Evolutionary conservation across 192 early-diverging fungal genomes (phyloP), one percentile per base, ranked within the genome.

Genomic region (Lobosporangium transversale): DNA sequence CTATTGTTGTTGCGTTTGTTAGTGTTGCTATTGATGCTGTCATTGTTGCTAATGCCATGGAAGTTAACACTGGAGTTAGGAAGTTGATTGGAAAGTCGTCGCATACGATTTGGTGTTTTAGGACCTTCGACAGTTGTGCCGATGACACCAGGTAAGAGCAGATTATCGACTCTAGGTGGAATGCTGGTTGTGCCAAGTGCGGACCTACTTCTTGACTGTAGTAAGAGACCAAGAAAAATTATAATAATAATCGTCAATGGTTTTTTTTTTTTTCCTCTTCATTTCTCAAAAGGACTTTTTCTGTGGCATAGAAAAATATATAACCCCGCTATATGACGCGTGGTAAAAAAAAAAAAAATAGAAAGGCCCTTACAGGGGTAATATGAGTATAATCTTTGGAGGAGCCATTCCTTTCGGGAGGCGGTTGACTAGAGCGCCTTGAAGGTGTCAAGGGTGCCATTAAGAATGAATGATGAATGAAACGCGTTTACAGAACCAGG

Each of bases 91-190:
- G 14, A 11, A 31, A 23, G 21, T 32, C 56, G 35, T 8, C 58
- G 44, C 10, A 54, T 40, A 15, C 63, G 63, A 4, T 45, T 17
- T 15, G 71, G 63, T 2, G 71, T 75, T 32, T 65, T 75, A 29
- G 63, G 71, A n/a, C 70, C 63, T 61, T 75, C 62, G 36, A 66
- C 63, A 2, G 70, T 74, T 20, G 70, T 36, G 12, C 70, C 70
- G 10, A 74, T 63, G 40, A 74, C 70, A 7, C 70, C 61, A 30
- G 70, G 70, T 7, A 74, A 42, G 15, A 74, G 48, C 23, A 74
- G 31, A 40, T 45, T 63, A 30, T 74, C 70, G 37, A 61, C 58
- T 29, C 45, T 59, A 37, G 40, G 48, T 4, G 23, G 29, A 30
- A 20, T 50, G 6, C 31, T 23, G 45, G 45, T 8, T 1, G 30